Percentiles rank a stretch among this genome's conserved stretches.
phyloP scores from a whole-genome alignment of 768 basidiomycete species.

The Megacollybia marginata region DNA sequence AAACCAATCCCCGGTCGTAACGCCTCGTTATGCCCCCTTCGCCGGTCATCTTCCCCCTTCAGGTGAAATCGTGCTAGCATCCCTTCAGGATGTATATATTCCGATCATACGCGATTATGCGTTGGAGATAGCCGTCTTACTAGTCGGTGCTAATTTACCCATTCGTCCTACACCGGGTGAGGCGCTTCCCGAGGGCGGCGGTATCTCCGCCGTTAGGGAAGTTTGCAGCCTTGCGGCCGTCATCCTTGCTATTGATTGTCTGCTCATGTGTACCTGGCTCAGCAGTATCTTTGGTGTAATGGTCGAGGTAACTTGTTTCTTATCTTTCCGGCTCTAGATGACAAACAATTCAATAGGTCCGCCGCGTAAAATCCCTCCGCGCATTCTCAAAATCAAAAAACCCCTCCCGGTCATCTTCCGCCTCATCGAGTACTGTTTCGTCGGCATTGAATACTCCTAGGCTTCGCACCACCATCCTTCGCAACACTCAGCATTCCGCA shows the following conservation, averaged over 20 bases:
- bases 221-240: slow-evolving; percentile 93
- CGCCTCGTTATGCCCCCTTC: slow-evolving; percentile 8
- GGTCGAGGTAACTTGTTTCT: slow-evolving; percentile 65
- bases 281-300: slow-evolving; percentile 87
- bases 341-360: slow-evolving; percentile 28
- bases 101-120: slow-evolving; percentile 89
- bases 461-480: neutral
- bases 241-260: slow-evolving; percentile 79
- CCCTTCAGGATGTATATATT: slow-evolving; percentile 70
- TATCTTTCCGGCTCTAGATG: slow-evolving; percentile 3
- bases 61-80: slow-evolving; percentile 77
- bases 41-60: slow-evolving; percentile 55
- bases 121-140: slow-evolving; percentile 84
- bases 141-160: slow-evolving; percentile 71
- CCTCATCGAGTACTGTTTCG: slow-evolving; percentile 4
- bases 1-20: neutral
- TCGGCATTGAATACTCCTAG: neutral
- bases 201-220: slow-evolving; percentile 50
- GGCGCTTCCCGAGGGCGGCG: neutral
- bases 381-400: slow-evolving; percentile 32
- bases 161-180: neutral
- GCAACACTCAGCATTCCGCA: neutral
- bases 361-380: slow-evolving; percentile 60
- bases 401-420: slow-evolving; percentile 22
- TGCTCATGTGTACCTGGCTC: slow-evolving; percentile 86